A percentile compares a stretch with the other conserved stretches of the same genome.
These are phyloP conservation scores for Tetrapisispora fleetii DNA, from an alignment of 805 yeast genomes.

Conservation along the genomic window DNA sequence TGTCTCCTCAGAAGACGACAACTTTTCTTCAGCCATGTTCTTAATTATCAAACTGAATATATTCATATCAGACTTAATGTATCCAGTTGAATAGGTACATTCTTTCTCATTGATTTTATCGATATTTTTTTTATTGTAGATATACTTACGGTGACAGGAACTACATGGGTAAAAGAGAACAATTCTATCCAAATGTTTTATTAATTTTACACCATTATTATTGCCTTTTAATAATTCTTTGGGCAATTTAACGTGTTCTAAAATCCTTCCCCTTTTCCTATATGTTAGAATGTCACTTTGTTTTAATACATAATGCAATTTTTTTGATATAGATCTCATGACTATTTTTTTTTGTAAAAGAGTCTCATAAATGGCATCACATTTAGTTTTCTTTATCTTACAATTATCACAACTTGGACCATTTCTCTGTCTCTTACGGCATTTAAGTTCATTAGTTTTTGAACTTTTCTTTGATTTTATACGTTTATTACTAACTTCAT, in stretches of 20 bases:
- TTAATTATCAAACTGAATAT: conserved; percentile 12
- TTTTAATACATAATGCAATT: conserved; percentile 15
- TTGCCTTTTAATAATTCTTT: neutral
- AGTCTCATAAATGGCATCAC: conserved; percentile 54
- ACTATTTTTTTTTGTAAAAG: conserved; percentile 24
- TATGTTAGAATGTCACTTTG: conserved; percentile 8
- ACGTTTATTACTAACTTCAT: neutral
- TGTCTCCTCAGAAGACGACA: no score
- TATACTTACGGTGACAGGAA: conserved; percentile 34
- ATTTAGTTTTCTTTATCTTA: conserved; percentile 58
- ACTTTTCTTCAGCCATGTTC: neutral
- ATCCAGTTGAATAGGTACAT: conserved; percentile 55
- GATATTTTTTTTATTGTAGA: conserved; percentile 5
- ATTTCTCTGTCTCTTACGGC: conserved; percentile 45
- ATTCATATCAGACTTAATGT: conserved; percentile 50
- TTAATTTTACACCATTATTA: conserved; percentile 3
- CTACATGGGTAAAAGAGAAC: conserved; percentile 47
- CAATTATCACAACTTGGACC: conserved; percentile 74
- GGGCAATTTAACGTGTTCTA: neutral
- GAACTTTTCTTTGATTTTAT: neutral
- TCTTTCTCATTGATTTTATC: conserved; percentile 27
- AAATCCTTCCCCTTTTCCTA: neutral
- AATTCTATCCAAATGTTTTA: conserved; percentile 25
- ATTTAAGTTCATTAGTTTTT: conserved; percentile 5
- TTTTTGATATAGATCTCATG: conserved; percentile 10